Evolutionary conservation across 2,329 filamentous ascomycete genomes (phyloP), one percentile per base, ranked within the genome.

Genomic region (Thielaviopsis euricoi): DNA sequence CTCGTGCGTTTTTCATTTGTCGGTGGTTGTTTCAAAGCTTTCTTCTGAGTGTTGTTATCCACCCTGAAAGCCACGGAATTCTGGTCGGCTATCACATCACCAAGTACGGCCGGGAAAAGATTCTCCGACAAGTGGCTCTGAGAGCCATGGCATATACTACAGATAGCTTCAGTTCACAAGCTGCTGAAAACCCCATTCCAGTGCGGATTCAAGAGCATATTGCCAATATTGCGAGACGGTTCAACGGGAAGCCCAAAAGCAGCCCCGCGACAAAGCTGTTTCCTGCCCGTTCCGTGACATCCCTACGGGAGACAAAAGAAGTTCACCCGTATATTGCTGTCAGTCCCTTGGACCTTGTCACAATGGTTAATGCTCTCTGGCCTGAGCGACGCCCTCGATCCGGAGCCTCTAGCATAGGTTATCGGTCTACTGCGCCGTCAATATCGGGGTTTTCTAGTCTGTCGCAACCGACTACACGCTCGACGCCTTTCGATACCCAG

Each of bases 21-120:
- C 86, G 90, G 67, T 98, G 91, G 83, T 83, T 96, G 62, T 95
- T 97, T 68, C 86, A 89, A 62, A 85, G 85, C 55, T 96, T 93
- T 70, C 75, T 97, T 40, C 78, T 88, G 52, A 85, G 87, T 64
- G 85, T 89, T 56, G 81, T 97, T 65, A 87, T 89, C 53, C 87
- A 93, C 65, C 93, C 93, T 12, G 93, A 98, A 77, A 89, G 78
- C 56, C 78, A 82, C 63, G 80, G 81, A 57, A 81, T 86, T 73
- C 84, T 97, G 74, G 80, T 88, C 58, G 88, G 95, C 65, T 91
- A 95, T 68, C 88, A 95, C 71, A 89, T 97, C 65, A 90, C 87
- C 54, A 88, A 94, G 64, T 89, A 91, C 70, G 89, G 89, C 49
- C 82, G 93, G 50, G 87, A 95, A 65, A 90, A 84, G 69, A 86